A percentile compares a stretch with the other conserved stretches of the same genome.
Conservation (phyloP, 2,329 filamentous ascomycete genomes). For the Clonostachys solani region DNA sequence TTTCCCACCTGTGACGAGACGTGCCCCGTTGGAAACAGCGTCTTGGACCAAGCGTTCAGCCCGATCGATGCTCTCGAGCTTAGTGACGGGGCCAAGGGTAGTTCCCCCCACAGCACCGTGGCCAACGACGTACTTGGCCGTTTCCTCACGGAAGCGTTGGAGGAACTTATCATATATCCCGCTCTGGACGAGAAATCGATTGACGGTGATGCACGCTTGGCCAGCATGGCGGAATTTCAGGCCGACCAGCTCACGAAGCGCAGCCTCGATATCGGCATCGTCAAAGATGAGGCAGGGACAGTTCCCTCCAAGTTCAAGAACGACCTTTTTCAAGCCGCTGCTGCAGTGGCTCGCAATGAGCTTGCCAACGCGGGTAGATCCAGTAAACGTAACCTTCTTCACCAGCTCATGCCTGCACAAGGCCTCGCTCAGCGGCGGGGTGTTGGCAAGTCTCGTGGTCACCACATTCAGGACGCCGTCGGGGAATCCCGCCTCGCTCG, state of each 20-base stretch:
- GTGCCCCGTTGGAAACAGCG: constrained; percentile 59
- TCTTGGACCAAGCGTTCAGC: constrained; percentile 58
- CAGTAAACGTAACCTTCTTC: constrained; percentile 74
- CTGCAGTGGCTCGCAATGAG: constrained; percentile 51
- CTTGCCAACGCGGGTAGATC: constrained; percentile 65
- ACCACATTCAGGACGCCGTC: constrained; percentile 72
- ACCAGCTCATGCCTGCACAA: constrained; percentile 65
- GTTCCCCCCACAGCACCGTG: constrained; percentile 49
- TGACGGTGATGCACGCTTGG: constrained; percentile 54
- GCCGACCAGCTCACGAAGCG: constrained; percentile 45
- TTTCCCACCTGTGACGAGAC: constrained; percentile 57
- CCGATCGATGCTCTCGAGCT: constrained; percentile 39
- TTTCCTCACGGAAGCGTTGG: constrained; percentile 1
- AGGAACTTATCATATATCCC: constrained; percentile 3
- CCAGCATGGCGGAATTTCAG: constrained; percentile 47
- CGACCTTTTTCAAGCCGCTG: constrained; percentile 53
- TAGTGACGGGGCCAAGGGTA: constrained; percentile 62
- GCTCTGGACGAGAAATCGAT: constrained; percentile 46
- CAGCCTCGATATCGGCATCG: constrained; percentile 60
- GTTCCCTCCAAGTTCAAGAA: constrained; percentile 66
- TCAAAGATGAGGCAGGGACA: constrained; percentile 61
- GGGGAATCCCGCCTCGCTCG: constrained; percentile 70
- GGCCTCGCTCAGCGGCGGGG: constrained; percentile 60
- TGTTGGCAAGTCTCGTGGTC: constrained; percentile 51
- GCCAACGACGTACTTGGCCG: constrained; percentile 30